phyloP scores from a whole-genome alignment of 495 filamentous ascomycete species.

The Penicillium arizonense region DNA sequence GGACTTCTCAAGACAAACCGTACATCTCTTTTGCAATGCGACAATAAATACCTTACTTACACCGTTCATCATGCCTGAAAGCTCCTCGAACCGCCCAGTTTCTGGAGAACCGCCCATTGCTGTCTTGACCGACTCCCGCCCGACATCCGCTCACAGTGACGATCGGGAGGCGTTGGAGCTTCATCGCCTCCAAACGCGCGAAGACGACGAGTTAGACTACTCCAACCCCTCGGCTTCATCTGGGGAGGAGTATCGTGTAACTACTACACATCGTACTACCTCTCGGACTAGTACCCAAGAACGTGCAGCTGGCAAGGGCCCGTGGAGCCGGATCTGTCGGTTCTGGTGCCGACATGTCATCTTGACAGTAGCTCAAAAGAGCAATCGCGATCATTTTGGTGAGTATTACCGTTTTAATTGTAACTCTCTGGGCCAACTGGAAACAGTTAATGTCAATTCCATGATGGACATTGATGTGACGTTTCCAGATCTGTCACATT shows the following conservation, averaged over 20 bases:
- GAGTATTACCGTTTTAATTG: not conserved
- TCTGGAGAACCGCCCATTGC: slow-evolving; percentile 9
- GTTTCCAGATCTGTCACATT: too few relatives aligned
- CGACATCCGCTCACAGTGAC: slow-evolving; percentile 20
- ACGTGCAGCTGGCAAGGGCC: slow-evolving; percentile 20
- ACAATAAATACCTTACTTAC: not conserved
- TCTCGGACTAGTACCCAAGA: slow-evolving; percentile 20
- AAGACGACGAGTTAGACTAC: slow-evolving; percentile 16
- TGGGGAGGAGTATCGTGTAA: slow-evolving; percentile 33
- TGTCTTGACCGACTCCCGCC: slow-evolving; percentile 14
- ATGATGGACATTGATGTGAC: too few relatives aligned
- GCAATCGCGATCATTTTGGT: slow-evolving; percentile 48
- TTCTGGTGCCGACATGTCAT: slow-evolving; percentile 44
- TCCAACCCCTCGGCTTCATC: slow-evolving; percentile 33
- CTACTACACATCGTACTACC: slow-evolving; percentile 21
- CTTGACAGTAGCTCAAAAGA: slow-evolving; percentile 41
- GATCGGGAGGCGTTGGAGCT: slow-evolving; percentile 33
- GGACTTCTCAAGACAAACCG: too few relatives aligned
- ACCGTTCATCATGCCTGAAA: slow-evolving; percentile 9
- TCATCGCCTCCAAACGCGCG: slow-evolving; percentile 25
- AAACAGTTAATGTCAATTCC: too few relatives aligned
- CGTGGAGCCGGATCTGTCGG: slow-evolving; percentile 23
- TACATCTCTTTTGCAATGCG: not conserved
- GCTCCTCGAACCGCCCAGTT: not conserved
- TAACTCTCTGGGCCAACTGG: too few relatives aligned